Percentiles rank a stretch among this genome's conserved stretches.
Evolutionary conservation across 768 basidiomycete genomes (phyloP).

Genomic region (Leccinellum luteum): DNA sequence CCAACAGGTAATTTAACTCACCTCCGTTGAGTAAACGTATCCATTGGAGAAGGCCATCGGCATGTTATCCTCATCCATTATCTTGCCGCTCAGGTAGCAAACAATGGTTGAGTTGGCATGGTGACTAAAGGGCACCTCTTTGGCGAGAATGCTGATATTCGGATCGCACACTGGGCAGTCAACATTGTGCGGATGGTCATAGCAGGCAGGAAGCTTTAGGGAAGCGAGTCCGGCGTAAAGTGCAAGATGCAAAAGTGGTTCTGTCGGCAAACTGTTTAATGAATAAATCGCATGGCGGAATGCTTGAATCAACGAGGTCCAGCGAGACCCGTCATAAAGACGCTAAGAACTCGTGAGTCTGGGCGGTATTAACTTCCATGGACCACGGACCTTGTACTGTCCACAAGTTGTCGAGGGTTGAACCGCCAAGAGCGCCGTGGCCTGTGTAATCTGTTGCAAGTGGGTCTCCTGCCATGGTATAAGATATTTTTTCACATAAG

Average conservation of each 20-base stretch:
- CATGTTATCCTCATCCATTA: slow-evolving; percentile 94
- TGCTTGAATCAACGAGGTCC: slow-evolving; percentile 68
- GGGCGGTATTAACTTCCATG: slow-evolving; percentile 1
- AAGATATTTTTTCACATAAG: slow-evolving; percentile 80
- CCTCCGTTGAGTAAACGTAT: slow-evolving; percentile 91
- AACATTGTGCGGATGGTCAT: slow-evolving; percentile 63
- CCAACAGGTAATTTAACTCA: slow-evolving; percentile 35
- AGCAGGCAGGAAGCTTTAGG: slow-evolving; percentile 86
- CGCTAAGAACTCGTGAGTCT: slow-evolving; percentile 46
- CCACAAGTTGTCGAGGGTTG: slow-evolving; percentile 65
- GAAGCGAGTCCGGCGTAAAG: slow-evolving; percentile 90
- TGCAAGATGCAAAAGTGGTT: slow-evolving; percentile 83
- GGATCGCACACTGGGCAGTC: slow-evolving; percentile 92
- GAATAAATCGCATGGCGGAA: slow-evolving; percentile 87
- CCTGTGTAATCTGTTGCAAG: slow-evolving; percentile 70
- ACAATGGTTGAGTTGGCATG: slow-evolving; percentile 96
- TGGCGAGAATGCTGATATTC: slow-evolving; percentile 71
- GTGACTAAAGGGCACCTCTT: slow-evolving; percentile 88
- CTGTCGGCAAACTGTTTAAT: slow-evolving; percentile 83
- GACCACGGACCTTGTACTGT: slow-evolving; percentile 70
- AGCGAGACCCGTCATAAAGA: slow-evolving; percentile 78
- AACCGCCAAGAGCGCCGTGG: slow-evolving; percentile 75
- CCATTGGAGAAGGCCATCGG: slow-evolving; percentile 92
- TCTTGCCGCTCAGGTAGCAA: slow-evolving; percentile 84
- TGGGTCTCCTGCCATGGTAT: slow-evolving; percentile 82